Evolutionary conservation across 306 rosid genomes (phyloP), one percentile per base, ranked within the genome.

Genomic region (Dalbergia oliveri): DNA sequence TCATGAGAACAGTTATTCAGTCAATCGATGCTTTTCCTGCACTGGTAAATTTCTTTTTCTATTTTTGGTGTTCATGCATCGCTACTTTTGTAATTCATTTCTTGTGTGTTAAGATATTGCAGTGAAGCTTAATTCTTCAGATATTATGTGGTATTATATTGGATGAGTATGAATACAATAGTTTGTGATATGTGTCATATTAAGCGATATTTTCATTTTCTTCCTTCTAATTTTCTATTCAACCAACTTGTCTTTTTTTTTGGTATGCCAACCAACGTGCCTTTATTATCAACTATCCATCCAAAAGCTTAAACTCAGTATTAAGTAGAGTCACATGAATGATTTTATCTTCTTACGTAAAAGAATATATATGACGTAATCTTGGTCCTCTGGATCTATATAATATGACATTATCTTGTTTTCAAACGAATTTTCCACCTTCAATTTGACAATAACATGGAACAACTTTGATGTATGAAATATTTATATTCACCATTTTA

Each of bases 1-100:
- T 96, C 90, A 96, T 96, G 99, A 87, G 99, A 89, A 96, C 99
- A 35, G 93, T 96, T 74, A 93, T 96, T 83, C 99, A 96, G 87
- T 95, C 99, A 53, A 91, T 96, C 75, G 99, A 96, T 85, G 99
- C 98, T 76, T 96, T 93, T 87, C 99, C 98, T 61, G 82, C 92
- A 16, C 82, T 96, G 93, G 99, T 96, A 89, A 82, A 47, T 69
- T 82, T 69, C 31, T 41, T 66, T 8, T 65, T 57, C 65, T 51
- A 70, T 54, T 23, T 79, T 44, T 23, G n/a, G 72, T 58, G 59
- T 57, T 60, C 58, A 51, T 51, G 65, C 65, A 9, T 54, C 58
- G 73, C 69, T 58, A 21, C 31, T 69, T 73, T 43, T 74, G 41
- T 75, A 18, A 47, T 63, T 69, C 61, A 66, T 64, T 69, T 74